These are phyloP conservation scores for Sonneratia caseolaris DNA, from an alignment of 345 rosid genomes.

Conservation along the genomic window DNA sequence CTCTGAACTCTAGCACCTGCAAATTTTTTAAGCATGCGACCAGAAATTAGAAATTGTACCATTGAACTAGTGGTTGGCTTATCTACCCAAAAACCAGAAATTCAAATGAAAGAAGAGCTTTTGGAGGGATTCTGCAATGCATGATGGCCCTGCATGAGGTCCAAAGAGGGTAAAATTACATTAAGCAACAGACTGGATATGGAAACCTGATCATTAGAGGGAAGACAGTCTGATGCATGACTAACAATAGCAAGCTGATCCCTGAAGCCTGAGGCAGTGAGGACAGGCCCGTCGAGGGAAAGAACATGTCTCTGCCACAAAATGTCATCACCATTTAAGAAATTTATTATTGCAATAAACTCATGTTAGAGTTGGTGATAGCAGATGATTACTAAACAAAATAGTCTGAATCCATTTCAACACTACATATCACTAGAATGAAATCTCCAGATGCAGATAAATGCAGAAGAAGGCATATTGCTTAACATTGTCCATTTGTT, in stretches of 20 bases:
- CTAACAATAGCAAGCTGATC: slow-evolving; percentile 73
- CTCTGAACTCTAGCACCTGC: slow-evolving; percentile 74
- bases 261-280: slow-evolving; percentile 73
- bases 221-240: slow-evolving; percentile 74
- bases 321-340: neutral
- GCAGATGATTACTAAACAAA: neutral
- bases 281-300: slow-evolving; percentile 80
- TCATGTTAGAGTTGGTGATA: neutral
- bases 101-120: neutral
- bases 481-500: neutral
- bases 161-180: neutral
- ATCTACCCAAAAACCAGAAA: neutral
- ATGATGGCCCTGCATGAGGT: neutral
- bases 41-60: neutral
- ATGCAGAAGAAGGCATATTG: neutral
- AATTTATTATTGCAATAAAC: neutral
- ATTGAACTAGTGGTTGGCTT: neutral
- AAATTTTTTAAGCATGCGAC: slow-evolving; percentile 10
- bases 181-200: neutral
- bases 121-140: neutral
- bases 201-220: slow-evolving; percentile 73
- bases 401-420: neutral
- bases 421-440: neutral
- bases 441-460: neutral
- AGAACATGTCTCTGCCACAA: slow-evolving; percentile 65